Conservation (phyloP, 257 asterid genomes). For the Schizonepeta tenuifolia region DNA sequence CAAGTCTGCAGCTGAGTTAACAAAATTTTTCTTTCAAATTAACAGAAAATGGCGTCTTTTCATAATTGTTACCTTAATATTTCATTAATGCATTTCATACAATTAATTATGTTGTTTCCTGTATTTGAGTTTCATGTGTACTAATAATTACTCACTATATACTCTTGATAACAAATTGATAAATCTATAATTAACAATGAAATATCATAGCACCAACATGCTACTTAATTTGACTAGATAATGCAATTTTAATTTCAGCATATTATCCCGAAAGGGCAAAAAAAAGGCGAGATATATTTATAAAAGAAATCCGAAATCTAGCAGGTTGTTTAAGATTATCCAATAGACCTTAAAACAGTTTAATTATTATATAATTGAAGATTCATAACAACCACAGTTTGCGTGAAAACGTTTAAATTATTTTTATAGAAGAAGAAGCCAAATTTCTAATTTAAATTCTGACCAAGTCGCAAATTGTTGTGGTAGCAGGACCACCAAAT, state of each 20-base stretch:
- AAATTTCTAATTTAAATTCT: neutral
- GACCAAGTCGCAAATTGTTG: neutral
- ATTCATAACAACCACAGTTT: neutral
- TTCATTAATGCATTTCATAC: neutral
- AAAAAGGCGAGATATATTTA: no score
- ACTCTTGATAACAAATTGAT: no score
- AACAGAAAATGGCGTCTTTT: neutral
- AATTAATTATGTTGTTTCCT: neutral
- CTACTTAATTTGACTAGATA: neutral
- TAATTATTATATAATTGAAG: neutral
- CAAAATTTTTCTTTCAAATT: neutral
- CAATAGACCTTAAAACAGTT: neutral
- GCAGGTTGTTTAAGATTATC: neutral
- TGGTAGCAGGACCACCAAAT: neutral
- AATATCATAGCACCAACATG: neutral
- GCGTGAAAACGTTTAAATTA: neutral
- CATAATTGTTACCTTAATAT: neutral
- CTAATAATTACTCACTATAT: neutral
- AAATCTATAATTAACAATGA: no score
- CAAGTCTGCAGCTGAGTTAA: neutral
- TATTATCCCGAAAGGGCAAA: no score
- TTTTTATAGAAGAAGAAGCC: neutral
- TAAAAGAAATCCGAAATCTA: no score
- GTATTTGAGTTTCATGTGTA: neutral
- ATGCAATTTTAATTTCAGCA: neutral